phyloP scores from a whole-genome alignment of 2,329 filamentous ascomycete species.

The Ophiocordyceps camponoti-saundersi region DNA sequence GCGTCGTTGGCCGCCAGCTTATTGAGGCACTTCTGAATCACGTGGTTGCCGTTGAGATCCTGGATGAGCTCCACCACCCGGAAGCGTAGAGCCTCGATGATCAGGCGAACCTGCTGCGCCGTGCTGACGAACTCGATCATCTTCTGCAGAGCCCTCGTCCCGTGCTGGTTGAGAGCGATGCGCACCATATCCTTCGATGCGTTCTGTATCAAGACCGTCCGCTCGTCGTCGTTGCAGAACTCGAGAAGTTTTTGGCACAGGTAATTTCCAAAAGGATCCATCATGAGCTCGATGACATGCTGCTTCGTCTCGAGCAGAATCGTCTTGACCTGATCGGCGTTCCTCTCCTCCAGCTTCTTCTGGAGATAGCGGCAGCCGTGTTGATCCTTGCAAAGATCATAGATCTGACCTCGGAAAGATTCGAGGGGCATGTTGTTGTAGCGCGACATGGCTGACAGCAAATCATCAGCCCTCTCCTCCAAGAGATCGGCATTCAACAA shows the following conservation, averaged over 20 bases:
- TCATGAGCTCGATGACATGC: conserved; percentile 96
- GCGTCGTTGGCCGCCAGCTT: conserved; percentile 72
- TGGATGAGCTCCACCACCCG: conserved; percentile 91
- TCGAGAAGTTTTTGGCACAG: conserved; percentile 97
- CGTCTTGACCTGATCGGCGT: conserved; percentile 68
- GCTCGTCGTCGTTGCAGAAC: conserved; percentile 87
- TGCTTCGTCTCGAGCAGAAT: conserved; percentile 90
- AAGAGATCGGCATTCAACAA: conserved; percentile 9
- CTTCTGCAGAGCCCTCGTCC: conserved; percentile 90
- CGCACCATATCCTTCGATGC: conserved; percentile 74
- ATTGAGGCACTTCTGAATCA: conserved; percentile 98
- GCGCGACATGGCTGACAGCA: conserved; percentile 46
- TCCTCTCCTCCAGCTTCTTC: conserved; percentile 88
- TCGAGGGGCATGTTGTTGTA: conserved; percentile 75
- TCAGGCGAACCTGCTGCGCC: conserved; percentile 66
- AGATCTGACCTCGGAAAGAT: conserved; percentile 66
- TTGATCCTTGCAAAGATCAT: conserved; percentile 89
- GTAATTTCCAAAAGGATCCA: conserved; percentile 97
- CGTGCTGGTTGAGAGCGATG: conserved; percentile 93
- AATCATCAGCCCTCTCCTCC: neutral
- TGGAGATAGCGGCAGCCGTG: conserved; percentile 94
- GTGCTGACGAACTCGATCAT: conserved; percentile 98
- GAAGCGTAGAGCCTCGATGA: conserved; percentile 68
- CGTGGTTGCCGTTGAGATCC: conserved; percentile 95
- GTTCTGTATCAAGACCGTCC: conserved; percentile 81